Conservation (phyloP, 345 rosid genomes). For the Gossypium herbaceum region DNA sequence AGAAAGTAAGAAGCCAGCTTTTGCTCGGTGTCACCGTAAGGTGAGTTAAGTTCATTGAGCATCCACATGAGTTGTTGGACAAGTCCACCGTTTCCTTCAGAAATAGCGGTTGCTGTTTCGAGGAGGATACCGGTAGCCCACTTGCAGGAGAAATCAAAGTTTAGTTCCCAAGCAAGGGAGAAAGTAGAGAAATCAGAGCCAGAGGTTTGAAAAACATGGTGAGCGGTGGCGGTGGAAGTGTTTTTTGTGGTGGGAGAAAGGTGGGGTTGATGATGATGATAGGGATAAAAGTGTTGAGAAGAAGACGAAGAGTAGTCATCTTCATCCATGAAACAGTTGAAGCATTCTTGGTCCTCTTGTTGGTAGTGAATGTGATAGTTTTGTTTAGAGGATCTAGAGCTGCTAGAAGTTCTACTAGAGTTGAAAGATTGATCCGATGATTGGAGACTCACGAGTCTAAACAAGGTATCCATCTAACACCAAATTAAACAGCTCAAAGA, state of each 20-base stretch:
- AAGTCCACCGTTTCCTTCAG: conserved; percentile 54
- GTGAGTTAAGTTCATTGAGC: conserved; percentile 81
- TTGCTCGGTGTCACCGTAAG: conserved; percentile 86
- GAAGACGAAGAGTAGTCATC: conserved; percentile 98
- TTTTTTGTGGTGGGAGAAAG: conserved; percentile 21
- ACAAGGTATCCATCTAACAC: conserved; percentile 85
- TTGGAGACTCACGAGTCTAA: conserved; percentile 74
- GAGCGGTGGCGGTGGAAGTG: conserved; percentile 30
- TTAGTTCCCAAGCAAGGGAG: conserved; percentile 43
- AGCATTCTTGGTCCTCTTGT: conserved; percentile 81
- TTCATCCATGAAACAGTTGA: conserved; percentile 98
- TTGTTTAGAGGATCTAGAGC: conserved; percentile 73
- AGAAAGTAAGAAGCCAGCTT: conserved; percentile 81
- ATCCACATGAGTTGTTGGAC: conserved; percentile 88
- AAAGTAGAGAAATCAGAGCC: conserved; percentile 35
- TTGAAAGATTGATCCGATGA: conserved; percentile 74
- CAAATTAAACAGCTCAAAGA: conserved; percentile 23
- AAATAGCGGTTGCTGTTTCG: conserved; percentile 65
- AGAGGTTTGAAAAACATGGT: conserved; percentile 35
- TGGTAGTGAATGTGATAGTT: conserved; percentile 43
- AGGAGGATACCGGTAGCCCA: conserved; percentile 76
- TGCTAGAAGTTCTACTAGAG: conserved; percentile 79
- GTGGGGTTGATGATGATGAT: conserved; percentile 20
- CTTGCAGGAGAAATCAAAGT: conserved; percentile 62
- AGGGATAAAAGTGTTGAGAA: conserved; percentile 40